Evolutionary conservation across 495 filamentous ascomycete genomes (phyloP).

Genomic region (Durotheca rogersii): DNA sequence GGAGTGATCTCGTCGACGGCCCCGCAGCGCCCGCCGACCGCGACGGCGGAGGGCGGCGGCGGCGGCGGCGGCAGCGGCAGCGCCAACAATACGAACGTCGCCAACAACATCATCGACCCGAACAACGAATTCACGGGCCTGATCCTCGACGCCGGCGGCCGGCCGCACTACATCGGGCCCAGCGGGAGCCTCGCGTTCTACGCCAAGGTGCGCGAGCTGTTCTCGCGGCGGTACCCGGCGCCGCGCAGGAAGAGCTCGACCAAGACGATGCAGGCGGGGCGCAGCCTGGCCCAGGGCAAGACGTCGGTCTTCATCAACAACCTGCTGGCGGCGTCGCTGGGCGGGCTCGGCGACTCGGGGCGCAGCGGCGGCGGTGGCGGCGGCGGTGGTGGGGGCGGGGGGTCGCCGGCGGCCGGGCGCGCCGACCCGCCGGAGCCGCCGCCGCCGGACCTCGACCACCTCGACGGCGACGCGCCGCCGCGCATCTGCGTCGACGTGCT

Average conservation of each 20-base stretch:
- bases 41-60: neutral
- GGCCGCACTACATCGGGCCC: constrained; percentile 43
- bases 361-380: too few species aligned
- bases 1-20: neutral
- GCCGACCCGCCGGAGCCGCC: neutral
- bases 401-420: neutral
- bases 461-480: constrained; percentile 27
- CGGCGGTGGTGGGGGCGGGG: too few species aligned
- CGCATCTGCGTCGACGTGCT: constrained; percentile 25
- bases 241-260: constrained; percentile 10
- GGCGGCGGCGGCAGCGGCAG: too few species aligned
- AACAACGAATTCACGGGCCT: constrained; percentile 21
- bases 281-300: neutral
- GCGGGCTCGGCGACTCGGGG: constrained; percentile 19
- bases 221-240: constrained; percentile 19
- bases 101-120: neutral
- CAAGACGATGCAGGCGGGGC: neutral
- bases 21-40: constrained; percentile 3
- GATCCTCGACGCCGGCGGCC: constrained; percentile 39
- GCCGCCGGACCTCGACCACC: constrained; percentile 18
- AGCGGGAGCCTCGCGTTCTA: constrained; percentile 39
- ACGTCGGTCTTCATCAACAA: constrained; percentile 3
- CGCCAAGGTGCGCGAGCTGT: constrained; percentile 34
- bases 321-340: constrained; percentile 20
- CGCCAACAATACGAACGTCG: too few species aligned